phyloP scores from a whole-genome alignment of 345 rosid species.

The Pseudoturritis turrita region DNA sequence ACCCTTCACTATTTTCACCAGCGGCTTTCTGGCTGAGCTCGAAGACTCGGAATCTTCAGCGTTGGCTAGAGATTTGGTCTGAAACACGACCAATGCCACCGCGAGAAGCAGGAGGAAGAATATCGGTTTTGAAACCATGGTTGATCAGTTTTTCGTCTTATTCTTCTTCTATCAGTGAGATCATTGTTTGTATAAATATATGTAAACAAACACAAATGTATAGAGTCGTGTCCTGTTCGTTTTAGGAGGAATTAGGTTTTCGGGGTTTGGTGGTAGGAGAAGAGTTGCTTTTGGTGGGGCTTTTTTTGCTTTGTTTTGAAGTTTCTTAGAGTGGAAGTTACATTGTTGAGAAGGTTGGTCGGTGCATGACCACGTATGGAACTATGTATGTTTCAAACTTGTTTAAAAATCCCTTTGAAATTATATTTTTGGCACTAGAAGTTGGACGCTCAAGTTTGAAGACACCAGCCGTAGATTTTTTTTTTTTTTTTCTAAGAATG shows the following conservation, averaged over 20 bases:
- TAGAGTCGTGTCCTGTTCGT: constrained; percentile 20
- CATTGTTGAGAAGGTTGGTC: constrained; percentile 5
- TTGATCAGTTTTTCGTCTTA: background rate
- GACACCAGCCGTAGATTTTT: no score
- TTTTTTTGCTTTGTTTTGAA: constrained; percentile 39
- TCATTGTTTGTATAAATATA: background rate
- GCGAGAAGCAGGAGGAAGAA: constrained; percentile 1
- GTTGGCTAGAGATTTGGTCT: constrained; percentile 1
- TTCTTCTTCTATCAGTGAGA: background rate
- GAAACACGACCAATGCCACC: constrained; percentile 16
- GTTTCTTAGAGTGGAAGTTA: constrained; percentile 56
- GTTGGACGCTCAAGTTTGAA: background rate
- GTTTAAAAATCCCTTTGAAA: background rate
- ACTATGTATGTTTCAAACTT: background rate
- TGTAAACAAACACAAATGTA: background rate
- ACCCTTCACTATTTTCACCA: constrained; percentile 60
- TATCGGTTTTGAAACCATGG: constrained; percentile 39
- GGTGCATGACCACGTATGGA: background rate
- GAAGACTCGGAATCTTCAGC: constrained; percentile 32
- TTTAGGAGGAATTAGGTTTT: constrained; percentile 46
- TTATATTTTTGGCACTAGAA: background rate
- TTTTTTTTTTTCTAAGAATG: no score
- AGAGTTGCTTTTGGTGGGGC: constrained; percentile 7
- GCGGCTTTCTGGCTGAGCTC: constrained; percentile 35
- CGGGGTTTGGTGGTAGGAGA: constrained; percentile 36